Conservation (phyloP, 2,329 filamentous ascomycete species). For the Aspergillus unguis region DNA sequence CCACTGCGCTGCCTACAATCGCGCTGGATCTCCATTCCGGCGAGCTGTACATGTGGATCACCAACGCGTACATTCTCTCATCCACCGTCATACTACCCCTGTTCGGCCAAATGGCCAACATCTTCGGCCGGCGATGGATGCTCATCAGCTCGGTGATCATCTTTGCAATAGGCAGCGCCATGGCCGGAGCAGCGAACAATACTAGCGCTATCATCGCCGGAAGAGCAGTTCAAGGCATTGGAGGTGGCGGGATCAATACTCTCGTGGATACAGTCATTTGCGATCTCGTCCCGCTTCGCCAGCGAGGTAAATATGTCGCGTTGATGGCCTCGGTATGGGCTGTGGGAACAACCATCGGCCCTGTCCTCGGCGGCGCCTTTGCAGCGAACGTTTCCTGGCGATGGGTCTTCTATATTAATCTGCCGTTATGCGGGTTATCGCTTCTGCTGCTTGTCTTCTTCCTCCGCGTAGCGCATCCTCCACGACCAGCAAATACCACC, state of each 20-base stretch:
- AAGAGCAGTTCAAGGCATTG: neutral
- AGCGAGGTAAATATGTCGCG: neutral
- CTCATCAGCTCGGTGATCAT: slow-evolving; percentile 39
- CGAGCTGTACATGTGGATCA: slow-evolving; percentile 34
- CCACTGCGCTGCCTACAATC: slow-evolving; percentile 42
- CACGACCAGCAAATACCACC: neutral
- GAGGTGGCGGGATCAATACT: neutral
- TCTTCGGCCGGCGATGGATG: slow-evolving; percentile 44
- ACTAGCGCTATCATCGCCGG: slow-evolving; percentile 30
- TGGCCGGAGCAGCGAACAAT: slow-evolving; percentile 32
- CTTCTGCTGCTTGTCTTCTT: slow-evolving; percentile 12
- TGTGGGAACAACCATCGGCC: neutral
- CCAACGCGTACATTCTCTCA: slow-evolving; percentile 12
- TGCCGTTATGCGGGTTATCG: slow-evolving; percentile 23
- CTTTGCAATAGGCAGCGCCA: slow-evolving; percentile 42
- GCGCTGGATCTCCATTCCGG: slow-evolving; percentile 26
- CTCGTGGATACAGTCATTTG: neutral
- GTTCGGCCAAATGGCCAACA: slow-evolving; percentile 8
- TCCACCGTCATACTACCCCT: neutral
- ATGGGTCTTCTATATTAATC: slow-evolving; percentile 12
- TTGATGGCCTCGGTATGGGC: slow-evolving; percentile 16
- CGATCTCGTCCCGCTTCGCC: neutral
- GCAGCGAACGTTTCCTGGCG: neutral
- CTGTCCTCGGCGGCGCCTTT: neutral
- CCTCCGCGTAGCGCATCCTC: neutral